Percentiles rank a stretch among this genome's conserved stretches.
Conservation (phyloP, 1,284 basidiomycete species). For the Phenoliferia sp. region DNA sequence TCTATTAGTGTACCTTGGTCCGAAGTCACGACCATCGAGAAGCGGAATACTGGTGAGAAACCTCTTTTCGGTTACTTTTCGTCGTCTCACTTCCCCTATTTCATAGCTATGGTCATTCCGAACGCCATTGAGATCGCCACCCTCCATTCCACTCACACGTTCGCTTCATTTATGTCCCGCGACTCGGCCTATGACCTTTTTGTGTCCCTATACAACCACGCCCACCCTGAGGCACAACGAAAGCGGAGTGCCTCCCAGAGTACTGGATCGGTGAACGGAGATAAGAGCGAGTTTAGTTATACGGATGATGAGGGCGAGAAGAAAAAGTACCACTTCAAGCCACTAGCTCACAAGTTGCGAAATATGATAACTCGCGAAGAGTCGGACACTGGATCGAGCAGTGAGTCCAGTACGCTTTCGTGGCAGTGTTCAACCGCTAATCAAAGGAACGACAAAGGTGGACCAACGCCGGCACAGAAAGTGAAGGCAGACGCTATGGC, state of each 20-base stretch:
- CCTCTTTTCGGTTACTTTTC: neutral
- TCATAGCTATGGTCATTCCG: slow-evolving; percentile 91
- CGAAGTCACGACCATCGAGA: slow-evolving; percentile 29
- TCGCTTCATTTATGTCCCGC: slow-evolving; percentile 90
- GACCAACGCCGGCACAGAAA: slow-evolving; percentile 26
- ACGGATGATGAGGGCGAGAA: slow-evolving; percentile 31
- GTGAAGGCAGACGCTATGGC: slow-evolving; percentile 17
- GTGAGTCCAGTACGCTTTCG: too few species aligned
- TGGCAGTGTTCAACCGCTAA: too few species aligned
- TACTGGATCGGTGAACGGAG: slow-evolving; percentile 4
- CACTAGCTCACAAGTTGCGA: too few species aligned
- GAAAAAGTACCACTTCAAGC: too few species aligned
- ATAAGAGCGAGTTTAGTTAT: slow-evolving; percentile 30
- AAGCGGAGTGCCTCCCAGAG: slow-evolving; percentile 26
- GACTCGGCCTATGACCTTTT: slow-evolving; percentile 96
- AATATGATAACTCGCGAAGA: too few species aligned
- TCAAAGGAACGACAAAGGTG: neutral
- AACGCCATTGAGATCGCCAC: slow-evolving; percentile 93
- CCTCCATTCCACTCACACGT: slow-evolving; percentile 67
- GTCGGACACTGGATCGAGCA: too few species aligned
- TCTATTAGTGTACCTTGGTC: slow-evolving; percentile 22
- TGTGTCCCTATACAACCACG: slow-evolving; percentile 88
- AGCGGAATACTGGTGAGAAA: slow-evolving; percentile 42
- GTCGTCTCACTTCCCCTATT: neutral
- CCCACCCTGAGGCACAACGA: slow-evolving; percentile 65